A percentile compares a stretch with the other conserved stretches of the same genome.
phyloP scores from a whole-genome alignment of 2,329 filamentous ascomycete species.

The Fusarium buxicola region DNA sequence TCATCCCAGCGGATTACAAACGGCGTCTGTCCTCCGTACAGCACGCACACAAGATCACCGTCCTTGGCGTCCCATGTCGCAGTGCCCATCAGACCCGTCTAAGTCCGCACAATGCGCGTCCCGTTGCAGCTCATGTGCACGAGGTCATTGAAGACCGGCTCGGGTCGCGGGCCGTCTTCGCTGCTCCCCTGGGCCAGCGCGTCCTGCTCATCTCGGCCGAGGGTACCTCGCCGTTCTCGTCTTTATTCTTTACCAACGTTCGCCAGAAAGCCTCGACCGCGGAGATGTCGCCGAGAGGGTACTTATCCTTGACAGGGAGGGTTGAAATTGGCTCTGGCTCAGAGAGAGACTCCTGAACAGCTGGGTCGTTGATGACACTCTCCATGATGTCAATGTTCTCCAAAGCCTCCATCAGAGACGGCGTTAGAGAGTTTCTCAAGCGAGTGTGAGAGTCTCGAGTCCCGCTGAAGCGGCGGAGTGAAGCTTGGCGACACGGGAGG shows the following conservation, averaged over 20 bases:
- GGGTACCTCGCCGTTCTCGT: slow-evolving; percentile 9
- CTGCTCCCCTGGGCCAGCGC: slow-evolving; percentile 6
- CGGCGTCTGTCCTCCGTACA: slow-evolving; percentile 12
- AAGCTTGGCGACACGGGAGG: slow-evolving; percentile 8
- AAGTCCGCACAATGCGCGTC: slow-evolving; percentile 9
- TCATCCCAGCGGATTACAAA: slow-evolving; percentile 10
- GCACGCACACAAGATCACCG: slow-evolving; percentile 5
- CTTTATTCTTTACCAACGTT: slow-evolving; percentile 11
- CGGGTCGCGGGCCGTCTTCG: slow-evolving; percentile 8
- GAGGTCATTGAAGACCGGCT: slow-evolving; percentile 15
- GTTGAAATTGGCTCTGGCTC: slow-evolving; percentile 3
- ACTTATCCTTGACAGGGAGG: slow-evolving; percentile 7
- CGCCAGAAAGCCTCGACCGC: slow-evolving; percentile 13
- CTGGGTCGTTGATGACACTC: not conserved
- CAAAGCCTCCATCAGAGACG: slow-evolving; percentile 10
- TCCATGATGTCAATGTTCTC: slow-evolving; percentile 5
- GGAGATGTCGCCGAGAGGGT: slow-evolving; percentile 8
- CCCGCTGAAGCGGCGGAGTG: slow-evolving; percentile 3
- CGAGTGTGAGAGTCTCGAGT: slow-evolving; percentile 6
- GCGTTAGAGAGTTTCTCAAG: slow-evolving; percentile 8
- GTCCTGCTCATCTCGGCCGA: slow-evolving; percentile 7
- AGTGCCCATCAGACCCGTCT: slow-evolving; percentile 9
- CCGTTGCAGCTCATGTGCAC: slow-evolving; percentile 17
- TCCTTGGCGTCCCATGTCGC: slow-evolving; percentile 6
- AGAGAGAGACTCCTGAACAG: not conserved